Conservation (phyloP, 768 basidiomycete species). For the Lactarius hatsudake region DNA sequence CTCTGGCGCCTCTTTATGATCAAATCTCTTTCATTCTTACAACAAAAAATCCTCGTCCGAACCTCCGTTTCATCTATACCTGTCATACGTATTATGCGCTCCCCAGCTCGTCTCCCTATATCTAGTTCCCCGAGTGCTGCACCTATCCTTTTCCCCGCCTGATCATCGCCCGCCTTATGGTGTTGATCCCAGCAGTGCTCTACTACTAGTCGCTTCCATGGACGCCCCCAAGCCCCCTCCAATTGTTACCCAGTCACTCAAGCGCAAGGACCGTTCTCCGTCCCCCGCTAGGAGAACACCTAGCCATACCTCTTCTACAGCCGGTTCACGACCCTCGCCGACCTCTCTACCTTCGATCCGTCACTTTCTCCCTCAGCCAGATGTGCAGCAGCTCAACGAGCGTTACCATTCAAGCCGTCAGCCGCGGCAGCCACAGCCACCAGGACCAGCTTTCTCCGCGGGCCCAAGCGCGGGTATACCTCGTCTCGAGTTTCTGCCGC, state of each 20-base stretch:
- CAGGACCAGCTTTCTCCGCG: conserved; percentile 14
- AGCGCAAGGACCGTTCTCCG: conserved; percentile 28
- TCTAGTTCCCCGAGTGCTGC: conserved; percentile 23
- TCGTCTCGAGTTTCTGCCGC: conserved; percentile 24
- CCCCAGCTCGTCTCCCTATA: conserved; percentile 21
- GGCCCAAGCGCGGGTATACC: conserved; percentile 26
- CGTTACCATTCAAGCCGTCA: conserved; percentile 22
- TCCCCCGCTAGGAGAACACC: conserved; percentile 22
- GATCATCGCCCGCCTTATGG: conserved; percentile 18
- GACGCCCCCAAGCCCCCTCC: conserved; percentile 24
- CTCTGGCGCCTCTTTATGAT: conserved; percentile 24
- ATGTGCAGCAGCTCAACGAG: conserved; percentile 22
- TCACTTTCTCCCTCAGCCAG: conserved; percentile 26
- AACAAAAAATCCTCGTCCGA: conserved; percentile 20
- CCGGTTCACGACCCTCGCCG: conserved; percentile 22
- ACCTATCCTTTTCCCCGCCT: conserved; percentile 21
- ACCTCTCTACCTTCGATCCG: conserved; percentile 28
- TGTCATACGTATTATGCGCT: conserved; percentile 25
- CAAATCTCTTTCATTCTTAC: conserved; percentile 26
- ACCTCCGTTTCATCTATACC: conserved; percentile 23
- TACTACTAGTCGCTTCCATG: conserved; percentile 20
- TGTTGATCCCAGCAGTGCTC: conserved; percentile 11
- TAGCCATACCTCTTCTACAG: conserved; percentile 5
- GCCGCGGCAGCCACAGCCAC: background rate
- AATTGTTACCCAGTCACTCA: conserved; percentile 21